Evolutionary conservation across 306 rosid species (phyloP).

Genomic region (Fragaria iinumae): DNA sequence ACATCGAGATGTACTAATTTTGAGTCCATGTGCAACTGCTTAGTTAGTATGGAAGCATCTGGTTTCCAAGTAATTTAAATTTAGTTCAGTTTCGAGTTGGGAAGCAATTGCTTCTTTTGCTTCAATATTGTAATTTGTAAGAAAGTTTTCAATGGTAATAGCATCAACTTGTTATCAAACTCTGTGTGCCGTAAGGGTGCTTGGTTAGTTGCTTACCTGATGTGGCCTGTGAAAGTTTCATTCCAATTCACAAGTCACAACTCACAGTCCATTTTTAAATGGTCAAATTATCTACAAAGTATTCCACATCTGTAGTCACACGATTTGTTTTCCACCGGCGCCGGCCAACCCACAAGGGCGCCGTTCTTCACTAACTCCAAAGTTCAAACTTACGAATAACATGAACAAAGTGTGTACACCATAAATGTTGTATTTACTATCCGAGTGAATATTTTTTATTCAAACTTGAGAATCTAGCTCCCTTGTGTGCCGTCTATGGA

Average conservation of each 20-base stretch:
- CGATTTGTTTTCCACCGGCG: too few species aligned
- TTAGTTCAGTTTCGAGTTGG: slow-evolving; percentile 18
- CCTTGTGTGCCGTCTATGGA: not conserved
- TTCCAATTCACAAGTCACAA: not conserved
- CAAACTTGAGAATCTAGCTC: not conserved
- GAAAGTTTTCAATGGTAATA: slow-evolving; percentile 26
- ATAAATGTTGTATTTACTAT: not conserved
- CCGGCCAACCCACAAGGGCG: not conserved
- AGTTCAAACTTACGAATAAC: not conserved
- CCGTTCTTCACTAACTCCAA: not conserved
- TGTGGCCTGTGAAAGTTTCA: not conserved
- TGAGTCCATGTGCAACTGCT: slow-evolving; percentile 69
- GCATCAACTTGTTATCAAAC: slow-evolving; percentile 21
- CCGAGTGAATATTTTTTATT: not conserved
- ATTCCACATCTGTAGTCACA: not conserved
- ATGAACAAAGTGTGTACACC: not conserved
- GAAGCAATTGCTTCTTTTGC: slow-evolving; percentile 31
- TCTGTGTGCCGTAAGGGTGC: not conserved
- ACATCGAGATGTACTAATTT: slow-evolving; percentile 51
- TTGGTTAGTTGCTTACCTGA: not conserved
- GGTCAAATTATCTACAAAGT: not conserved
- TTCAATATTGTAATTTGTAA: slow-evolving; percentile 20
- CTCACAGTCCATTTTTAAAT: not conserved
- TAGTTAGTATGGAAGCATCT: slow-evolving; percentile 46
- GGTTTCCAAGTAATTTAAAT: slow-evolving; percentile 44